These are phyloP conservation scores for Prosopis cineraria DNA, from an alignment of 306 rosid genomes.

Conservation along the genomic window DNA sequence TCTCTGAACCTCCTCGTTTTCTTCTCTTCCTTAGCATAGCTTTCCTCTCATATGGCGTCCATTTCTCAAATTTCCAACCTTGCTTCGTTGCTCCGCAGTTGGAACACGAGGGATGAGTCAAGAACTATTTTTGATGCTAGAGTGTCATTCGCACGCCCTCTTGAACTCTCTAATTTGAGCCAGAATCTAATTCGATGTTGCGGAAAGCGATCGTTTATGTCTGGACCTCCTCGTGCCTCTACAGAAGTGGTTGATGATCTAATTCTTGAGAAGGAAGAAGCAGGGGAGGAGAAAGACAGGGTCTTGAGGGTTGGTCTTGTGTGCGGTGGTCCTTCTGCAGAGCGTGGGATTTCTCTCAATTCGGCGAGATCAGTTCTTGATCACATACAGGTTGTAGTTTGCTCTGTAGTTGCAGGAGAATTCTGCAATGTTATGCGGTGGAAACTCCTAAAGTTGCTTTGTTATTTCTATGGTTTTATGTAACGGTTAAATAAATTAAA, in stretches of 20 bases:
- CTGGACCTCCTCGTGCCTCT: slow-evolving; percentile 39
- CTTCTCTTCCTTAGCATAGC: background rate
- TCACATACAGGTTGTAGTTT: slow-evolving; percentile 66
- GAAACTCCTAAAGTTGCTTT: background rate
- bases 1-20: background rate
- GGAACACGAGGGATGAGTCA: background rate
- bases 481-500: background rate
- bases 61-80: slow-evolving; percentile 28
- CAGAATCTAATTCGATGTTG: slow-evolving; percentile 12
- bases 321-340: slow-evolving; percentile 97
- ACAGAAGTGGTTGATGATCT: slow-evolving; percentile 38
- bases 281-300: slow-evolving; percentile 31
- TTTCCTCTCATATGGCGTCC: slow-evolving; percentile 46
- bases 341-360: slow-evolving; percentile 96
- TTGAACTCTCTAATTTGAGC: slow-evolving; percentile 24
- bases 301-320: slow-evolving; percentile 73
- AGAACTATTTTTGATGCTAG: background rate
- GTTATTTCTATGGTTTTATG: background rate
- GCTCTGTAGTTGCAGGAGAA: background rate
- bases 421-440: background rate
- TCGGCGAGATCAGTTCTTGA: slow-evolving; percentile 91
- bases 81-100: slow-evolving; percentile 20
- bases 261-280: slow-evolving; percentile 30
- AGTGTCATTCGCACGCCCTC: background rate
- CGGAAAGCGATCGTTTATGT: background rate